Conservation (phyloP, 2,329 filamentous ascomycete species). For the Gnomoniopsis sp. region DNA sequence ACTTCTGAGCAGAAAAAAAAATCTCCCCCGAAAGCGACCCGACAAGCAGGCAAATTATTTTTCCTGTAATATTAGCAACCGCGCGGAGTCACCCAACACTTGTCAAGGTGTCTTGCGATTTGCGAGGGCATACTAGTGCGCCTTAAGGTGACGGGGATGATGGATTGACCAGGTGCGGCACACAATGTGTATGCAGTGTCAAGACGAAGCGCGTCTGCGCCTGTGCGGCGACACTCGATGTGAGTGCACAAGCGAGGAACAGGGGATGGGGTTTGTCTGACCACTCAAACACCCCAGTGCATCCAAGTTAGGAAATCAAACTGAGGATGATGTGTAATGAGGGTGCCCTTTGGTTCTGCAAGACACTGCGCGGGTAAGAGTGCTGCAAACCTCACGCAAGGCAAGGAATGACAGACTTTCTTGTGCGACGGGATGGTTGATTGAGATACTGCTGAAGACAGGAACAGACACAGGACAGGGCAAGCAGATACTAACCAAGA, state of each 20-base stretch:
- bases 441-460: background rate
- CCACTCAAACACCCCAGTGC: constrained; percentile 12
- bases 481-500: constrained; percentile 16
- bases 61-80: constrained; percentile 29
- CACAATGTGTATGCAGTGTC: background rate
- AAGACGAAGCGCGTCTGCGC: constrained; percentile 11
- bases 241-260: constrained; percentile 18
- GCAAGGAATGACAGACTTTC: background rate
- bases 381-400: background rate
- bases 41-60: constrained; percentile 29
- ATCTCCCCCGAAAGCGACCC: constrained; percentile 23
- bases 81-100: constrained; percentile 16
- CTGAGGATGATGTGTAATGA: constrained; percentile 3
- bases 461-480: constrained; percentile 1
- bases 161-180: constrained; percentile 9
- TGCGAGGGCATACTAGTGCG: constrained; percentile 29
- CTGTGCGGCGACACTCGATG: constrained; percentile 14
- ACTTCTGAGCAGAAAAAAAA: constrained; percentile 31
- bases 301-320: constrained; percentile 15
- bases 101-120: constrained; percentile 41
- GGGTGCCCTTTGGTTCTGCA: background rate
- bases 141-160: constrained; percentile 20
- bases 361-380: background rate
- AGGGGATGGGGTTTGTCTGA: constrained; percentile 11
- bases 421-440: background rate